These are phyloP conservation scores for Beauveria pseudobassiana DNA, from an alignment of 2,329 filamentous ascomycete genomes.

Conservation along the genomic window DNA sequence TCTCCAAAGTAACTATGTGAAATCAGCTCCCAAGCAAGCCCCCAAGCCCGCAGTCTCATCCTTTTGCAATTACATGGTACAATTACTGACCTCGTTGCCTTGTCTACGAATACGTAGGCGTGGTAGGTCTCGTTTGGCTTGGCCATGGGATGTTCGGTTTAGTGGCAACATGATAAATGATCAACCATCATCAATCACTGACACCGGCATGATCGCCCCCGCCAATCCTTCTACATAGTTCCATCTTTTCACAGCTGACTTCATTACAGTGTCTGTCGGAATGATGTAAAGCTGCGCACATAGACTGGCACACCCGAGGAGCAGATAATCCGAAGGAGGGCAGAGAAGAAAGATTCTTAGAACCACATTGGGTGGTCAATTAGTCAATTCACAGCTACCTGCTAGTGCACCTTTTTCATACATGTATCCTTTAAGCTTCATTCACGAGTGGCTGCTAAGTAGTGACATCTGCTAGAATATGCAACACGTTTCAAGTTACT, in stretches of 20 bases:
- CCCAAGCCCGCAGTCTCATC: neutral
- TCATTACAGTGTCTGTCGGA: neutral
- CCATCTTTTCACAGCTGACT: neutral
- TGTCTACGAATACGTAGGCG: no score
- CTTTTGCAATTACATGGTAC: neutral
- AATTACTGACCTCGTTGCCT: no score
- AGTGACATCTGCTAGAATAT: neutral
- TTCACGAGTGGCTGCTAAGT: neutral
- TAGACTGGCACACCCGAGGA: neutral
- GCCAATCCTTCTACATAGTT: neutral
- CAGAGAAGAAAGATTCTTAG: neutral
- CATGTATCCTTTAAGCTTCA: neutral
- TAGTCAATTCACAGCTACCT: neutral
- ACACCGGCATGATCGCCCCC: constrained; percentile 3
- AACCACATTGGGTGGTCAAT: neutral
- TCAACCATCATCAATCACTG: constrained; percentile 6
- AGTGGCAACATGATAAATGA: constrained; percentile 1
- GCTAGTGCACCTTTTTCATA: no score
- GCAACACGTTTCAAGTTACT: constrained; percentile 4
- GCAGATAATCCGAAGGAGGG: neutral
- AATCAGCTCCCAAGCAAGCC: neutral
- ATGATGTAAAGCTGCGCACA: neutral
- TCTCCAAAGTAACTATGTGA: neutral
- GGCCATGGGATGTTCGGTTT: neutral
- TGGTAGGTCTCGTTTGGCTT: neutral